Base-by-base conservation (phyloP, 2,329 filamentous ascomycete species). In the Fusarium torreyae region DNA sequence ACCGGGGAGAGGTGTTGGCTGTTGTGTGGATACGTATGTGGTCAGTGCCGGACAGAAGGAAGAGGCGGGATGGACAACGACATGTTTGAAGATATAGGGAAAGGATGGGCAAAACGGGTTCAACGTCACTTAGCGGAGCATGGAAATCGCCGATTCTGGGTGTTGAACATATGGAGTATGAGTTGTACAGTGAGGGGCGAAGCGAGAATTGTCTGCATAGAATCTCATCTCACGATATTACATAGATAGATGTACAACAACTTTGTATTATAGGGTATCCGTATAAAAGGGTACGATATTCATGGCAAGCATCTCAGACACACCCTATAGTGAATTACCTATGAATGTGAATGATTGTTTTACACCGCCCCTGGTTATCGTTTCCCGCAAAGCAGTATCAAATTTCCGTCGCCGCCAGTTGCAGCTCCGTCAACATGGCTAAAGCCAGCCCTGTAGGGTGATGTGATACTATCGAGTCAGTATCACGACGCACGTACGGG, bases 171-270 rank as follows among this genome's bases (percentile, higher is more conserved):
- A 56, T 54, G 52, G 40, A 52, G 44, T 39, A 57, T 48, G 24
- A 46, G 34, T 36, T 68, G 48, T 61, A 62, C 36, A 66, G 39
- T 48, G 40, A 34, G 26, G 45, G 40, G 20, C 26, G 43, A 51
- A 58, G 39, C 36, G 34, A 44, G 48, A 17, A 57, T 34, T 43
- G 42, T 40, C 52, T 58, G 61, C 66, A 64, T 71, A 72, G 61
- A 72, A 74, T 69, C 71, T 65, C 71, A 65, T 68, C 66, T 74
- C 62, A 61, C 57, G 56, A 64, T 57, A 63, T 45, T 43, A 31
- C 20, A 38, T 46, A 43, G 26, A 38, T 46, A 43, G 36, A 70
- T 57, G 60, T 60, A 48, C 39, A 53, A 61, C 42, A 62, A 39
- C 39, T 57, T 48, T 52, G 43, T 44, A 52, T 31, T 31, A 31